These are phyloP conservation scores for Epichloe amarillans DNA, from an alignment of 2,329 filamentous ascomycete genomes.

Conservation along the genomic window DNA sequence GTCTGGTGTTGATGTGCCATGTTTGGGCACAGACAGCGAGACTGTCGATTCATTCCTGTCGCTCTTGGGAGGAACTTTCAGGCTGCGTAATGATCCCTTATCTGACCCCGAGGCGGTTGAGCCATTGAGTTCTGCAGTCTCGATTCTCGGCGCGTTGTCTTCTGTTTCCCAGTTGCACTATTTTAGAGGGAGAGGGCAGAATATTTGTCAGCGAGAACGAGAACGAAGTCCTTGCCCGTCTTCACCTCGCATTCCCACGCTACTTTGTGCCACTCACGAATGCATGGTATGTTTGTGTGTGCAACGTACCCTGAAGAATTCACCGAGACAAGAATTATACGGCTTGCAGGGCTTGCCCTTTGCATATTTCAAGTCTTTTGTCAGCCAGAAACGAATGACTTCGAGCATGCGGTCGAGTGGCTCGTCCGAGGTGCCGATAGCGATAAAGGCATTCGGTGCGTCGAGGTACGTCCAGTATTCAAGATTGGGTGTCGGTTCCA, in stretches of 20 bases:
- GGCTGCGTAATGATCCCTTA: constrained; percentile 32
- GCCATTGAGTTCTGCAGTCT: constrained; percentile 28
- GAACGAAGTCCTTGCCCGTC: not conserved
- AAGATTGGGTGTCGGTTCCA: constrained; percentile 92
- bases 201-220: constrained; percentile 2
- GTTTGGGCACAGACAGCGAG: constrained; percentile 37
- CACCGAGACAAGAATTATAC: constrained; percentile 91
- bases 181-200: not conserved
- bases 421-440: constrained; percentile 80
- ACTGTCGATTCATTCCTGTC: constrained; percentile 34
- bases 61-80: constrained; percentile 31
- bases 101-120: constrained; percentile 19
- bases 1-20: constrained; percentile 25
- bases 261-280: constrained; percentile 6
- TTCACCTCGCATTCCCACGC: not conserved
- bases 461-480: constrained; percentile 99
- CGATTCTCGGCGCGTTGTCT: constrained; percentile 57
- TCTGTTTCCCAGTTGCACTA: constrained; percentile 94
- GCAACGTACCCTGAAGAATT: constrained; percentile 76
- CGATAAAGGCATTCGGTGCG: constrained; percentile 76
- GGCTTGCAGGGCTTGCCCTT: constrained; percentile 98
- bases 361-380: constrained; percentile 96
- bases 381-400: constrained; percentile 94
- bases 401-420: constrained; percentile 88
- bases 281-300: not conserved